A percentile compares a stretch with the other conserved stretches of the same genome.
Conservation (phyloP, 1,139 yeast genomes). For the Yamadazyma friedrichii region DNA sequence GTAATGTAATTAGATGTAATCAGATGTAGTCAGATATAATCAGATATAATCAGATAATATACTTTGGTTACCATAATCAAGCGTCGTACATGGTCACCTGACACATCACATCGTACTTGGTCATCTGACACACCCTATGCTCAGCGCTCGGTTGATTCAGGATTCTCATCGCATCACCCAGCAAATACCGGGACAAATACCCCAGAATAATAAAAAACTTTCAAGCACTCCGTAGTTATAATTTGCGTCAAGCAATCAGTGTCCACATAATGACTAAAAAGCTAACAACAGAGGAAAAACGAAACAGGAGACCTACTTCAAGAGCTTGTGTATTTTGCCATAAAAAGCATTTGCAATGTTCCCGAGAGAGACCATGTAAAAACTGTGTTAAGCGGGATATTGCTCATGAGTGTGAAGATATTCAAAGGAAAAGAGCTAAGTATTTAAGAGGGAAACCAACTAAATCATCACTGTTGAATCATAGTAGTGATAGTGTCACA, state of each 20-base stretch:
- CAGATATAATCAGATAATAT: too few species aligned
- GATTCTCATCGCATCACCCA: not conserved
- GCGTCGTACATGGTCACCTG: too few species aligned
- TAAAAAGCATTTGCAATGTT: constrained; percentile 67
- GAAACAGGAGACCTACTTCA: constrained; percentile 56
- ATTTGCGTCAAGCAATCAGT: not conserved
- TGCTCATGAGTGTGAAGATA: constrained; percentile 56
- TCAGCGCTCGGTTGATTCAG: too few species aligned
- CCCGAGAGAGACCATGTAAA: constrained; percentile 60
- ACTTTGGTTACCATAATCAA: too few species aligned
- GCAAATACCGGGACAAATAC: constrained; percentile 1
- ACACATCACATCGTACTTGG: too few species aligned
- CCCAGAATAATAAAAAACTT: not conserved
- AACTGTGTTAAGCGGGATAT: constrained; percentile 64
- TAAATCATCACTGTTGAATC: not conserved
- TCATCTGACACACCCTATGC: too few species aligned
- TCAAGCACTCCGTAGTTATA: not conserved
- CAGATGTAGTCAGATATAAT: too few species aligned
- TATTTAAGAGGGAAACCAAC: constrained; percentile 22
- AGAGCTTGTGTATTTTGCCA: constrained; percentile 75
- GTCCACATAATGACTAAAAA: constrained; percentile 50
- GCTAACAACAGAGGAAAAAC: constrained; percentile 52
- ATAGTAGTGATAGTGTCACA: not conserved
- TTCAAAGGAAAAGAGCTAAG: constrained; percentile 56
- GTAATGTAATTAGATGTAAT: too few species aligned